Conservation (phyloP, 768 basidiomycete species). For the Russula sp. region DNA sequence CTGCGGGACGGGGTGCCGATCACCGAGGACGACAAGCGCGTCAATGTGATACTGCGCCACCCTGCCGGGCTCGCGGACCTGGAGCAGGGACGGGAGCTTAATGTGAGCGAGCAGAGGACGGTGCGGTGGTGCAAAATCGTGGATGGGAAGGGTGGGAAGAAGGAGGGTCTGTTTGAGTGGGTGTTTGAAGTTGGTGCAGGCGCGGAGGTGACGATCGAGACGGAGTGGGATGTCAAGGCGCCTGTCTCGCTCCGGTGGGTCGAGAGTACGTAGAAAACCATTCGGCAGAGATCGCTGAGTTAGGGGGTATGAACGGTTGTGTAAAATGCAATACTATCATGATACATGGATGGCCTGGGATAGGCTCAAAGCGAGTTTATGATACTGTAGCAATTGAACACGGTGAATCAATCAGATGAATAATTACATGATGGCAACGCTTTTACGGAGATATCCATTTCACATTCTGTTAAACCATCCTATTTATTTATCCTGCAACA, state of each 20-base stretch:
- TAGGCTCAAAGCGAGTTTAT: no score
- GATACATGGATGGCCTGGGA: no score
- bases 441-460: no score
- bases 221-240: slow-evolving; percentile 49
- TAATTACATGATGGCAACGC: no score
- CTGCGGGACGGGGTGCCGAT: slow-evolving; percentile 32
- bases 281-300: background rate
- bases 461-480: no score
- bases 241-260: slow-evolving; percentile 32
- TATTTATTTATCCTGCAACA: no score
- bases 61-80: slow-evolving; percentile 43
- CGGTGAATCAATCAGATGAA: no score
- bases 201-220: slow-evolving; percentile 38
- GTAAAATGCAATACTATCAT: no score
- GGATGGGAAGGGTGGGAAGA: slow-evolving; percentile 44
- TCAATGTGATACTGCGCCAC: slow-evolving; percentile 42
- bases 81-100: slow-evolving; percentile 36
- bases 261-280: slow-evolving; percentile 16
- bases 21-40: slow-evolving; percentile 34
- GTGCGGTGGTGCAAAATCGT: slow-evolving; percentile 34
- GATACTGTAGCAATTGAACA: no score
- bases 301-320: no score
- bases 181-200: slow-evolving; percentile 39
- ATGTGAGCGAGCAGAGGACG: slow-evolving; percentile 23
- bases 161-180: slow-evolving; percentile 56